Evolutionary conservation across 2,329 filamentous ascomycete species (phyloP), one percentile per base, ranked within the genome.

Genomic region (Exophiala spinifera): DNA sequence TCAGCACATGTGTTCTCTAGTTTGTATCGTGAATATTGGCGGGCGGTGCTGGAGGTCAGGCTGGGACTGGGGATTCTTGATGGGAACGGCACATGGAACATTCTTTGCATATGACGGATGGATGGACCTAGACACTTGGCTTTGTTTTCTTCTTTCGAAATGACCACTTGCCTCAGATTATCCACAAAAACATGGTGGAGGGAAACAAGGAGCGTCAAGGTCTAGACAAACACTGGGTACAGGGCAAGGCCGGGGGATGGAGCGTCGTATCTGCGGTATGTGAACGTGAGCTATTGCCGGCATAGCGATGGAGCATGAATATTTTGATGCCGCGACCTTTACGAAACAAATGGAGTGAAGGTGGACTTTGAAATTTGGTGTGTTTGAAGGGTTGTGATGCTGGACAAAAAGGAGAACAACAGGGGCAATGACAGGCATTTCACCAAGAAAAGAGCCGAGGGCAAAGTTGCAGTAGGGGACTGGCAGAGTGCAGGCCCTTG

Each of bases 21-120:
- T 57, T 60, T 60, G 55, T 59, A 59, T 59, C 45, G 57, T 53
- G 55, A 55, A 57, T 60, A 60, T 54, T 60, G 57, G 57, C 57
- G 57, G 57, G 57, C 47, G 57, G 57, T 60, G 57, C 57, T 60
- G 46, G 57, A 48, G 57, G 57, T 49, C 53, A 47, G 57, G 23
- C 46, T 39, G 36, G 36, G 49, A 53, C 20, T 48, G 43, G 51
- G 43, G 37, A 46, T 52, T 49, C 42, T 59, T 59, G 42, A 23
- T 53, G 55, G 36, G 37, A 52, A 49, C 45, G 33, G 49, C 42
- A 52, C 46, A 51, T 49, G 55, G 55, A 46, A 56, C 57, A 53
- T 55, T 60, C 57, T 60, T 60, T 60, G 57, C 57, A 60, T 60
- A 60, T 53, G 57, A 57, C 39, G 55, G 52, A 60, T 40, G 57